Conservation (phyloP, 345 rosid species). For the Trapa bicornis region DNA sequence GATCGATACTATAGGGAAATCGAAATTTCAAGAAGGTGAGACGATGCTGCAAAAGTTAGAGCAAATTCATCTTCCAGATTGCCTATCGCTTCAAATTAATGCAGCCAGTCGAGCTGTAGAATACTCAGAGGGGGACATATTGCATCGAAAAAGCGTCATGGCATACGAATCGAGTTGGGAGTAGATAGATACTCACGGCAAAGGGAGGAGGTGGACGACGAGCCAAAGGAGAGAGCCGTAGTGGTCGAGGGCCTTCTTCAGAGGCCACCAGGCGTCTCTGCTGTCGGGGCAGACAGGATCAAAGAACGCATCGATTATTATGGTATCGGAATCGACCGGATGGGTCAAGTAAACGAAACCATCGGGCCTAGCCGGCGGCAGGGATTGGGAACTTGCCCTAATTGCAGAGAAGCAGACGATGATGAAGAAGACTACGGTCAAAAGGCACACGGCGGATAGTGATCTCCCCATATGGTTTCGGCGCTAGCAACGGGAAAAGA, state of each 20-base stretch:
- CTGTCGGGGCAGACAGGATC: conserved; percentile 93
- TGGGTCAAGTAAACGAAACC: conserved; percentile 47
- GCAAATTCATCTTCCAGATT: not conserved
- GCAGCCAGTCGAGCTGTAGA: not conserved
- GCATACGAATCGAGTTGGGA: not conserved
- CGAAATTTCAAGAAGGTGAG: not conserved
- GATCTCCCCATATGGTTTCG: not conserved
- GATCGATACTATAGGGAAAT: not conserved
- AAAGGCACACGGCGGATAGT: not conserved
- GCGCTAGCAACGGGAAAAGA: too few species aligned
- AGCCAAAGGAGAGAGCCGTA: conserved; percentile 58
- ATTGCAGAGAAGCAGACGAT: conserved; percentile 1
- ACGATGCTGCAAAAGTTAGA: not conserved
- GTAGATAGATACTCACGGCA: conserved; percentile 47
- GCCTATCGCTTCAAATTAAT: not conserved
- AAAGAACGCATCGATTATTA: conserved; percentile 64
- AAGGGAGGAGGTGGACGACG: conserved; percentile 61
- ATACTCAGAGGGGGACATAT: not conserved
- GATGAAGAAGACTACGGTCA: conserved; percentile 13
- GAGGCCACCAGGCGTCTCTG: conserved; percentile 74
- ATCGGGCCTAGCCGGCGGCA: conserved; percentile 67
- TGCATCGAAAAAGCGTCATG: not conserved
- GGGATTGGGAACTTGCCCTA: conserved; percentile 33
- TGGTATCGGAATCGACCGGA: conserved; percentile 26
- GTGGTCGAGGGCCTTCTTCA: conserved; percentile 44